A percentile compares a stretch with the other conserved stretches of the same genome.
phyloP scores from a whole-genome alignment of 1,139 yeast genomes.

The Magnusiomyces magnusii region DNA sequence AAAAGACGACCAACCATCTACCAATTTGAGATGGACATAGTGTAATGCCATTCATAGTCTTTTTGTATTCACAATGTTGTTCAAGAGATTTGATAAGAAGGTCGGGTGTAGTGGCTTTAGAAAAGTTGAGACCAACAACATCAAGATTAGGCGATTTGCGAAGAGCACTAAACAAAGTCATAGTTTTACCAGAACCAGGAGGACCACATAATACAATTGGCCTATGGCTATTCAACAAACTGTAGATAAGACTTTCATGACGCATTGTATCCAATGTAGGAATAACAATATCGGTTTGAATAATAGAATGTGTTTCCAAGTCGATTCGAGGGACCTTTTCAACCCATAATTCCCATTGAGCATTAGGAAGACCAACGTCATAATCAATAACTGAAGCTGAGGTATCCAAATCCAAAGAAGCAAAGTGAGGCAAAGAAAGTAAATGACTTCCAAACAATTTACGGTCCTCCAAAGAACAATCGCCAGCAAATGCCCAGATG shows the following conservation, averaged over 20 bases:
- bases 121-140: constrained; percentile 67
- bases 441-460: constrained; percentile 37
- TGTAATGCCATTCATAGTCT: constrained; percentile 44
- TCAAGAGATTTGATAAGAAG: constrained; percentile 59
- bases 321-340: constrained; percentile 41
- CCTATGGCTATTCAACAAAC: constrained; percentile 49
- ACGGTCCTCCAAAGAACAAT: constrained; percentile 39
- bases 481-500: constrained; percentile 70
- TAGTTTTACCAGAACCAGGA: constrained; percentile 96
- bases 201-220: constrained; percentile 86
- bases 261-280: constrained; percentile 74
- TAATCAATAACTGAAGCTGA: constrained; percentile 35
- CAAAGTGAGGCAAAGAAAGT: constrained; percentile 24
- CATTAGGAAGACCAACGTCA: constrained; percentile 42
- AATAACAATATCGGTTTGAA: constrained; percentile 56
- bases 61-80: constrained; percentile 60
- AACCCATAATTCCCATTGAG: constrained; percentile 45
- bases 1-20: constrained; percentile 74
- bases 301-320: constrained; percentile 57
- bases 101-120: constrained; percentile 68
- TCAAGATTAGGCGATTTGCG: constrained; percentile 52
- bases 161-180: constrained; percentile 71
- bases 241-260: constrained; percentile 55
- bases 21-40: constrained; percentile 58
- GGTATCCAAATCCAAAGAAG: constrained; percentile 18